Evolutionary conservation across 345 rosid genomes (phyloP), one percentile per base, ranked within the genome.

Genomic region (Capsella bursapastoris): DNA sequence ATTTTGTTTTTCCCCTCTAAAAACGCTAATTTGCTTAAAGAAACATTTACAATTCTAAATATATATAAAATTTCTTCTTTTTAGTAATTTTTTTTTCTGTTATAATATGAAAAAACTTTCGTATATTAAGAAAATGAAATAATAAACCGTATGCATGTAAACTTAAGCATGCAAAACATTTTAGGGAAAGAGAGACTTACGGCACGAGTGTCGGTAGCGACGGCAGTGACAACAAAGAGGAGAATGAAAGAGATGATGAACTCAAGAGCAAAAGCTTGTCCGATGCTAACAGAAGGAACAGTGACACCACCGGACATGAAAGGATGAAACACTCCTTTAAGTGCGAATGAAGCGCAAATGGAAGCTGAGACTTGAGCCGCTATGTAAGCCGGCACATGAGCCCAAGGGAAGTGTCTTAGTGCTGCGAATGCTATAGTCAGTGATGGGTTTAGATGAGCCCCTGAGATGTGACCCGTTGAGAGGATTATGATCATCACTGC

Each of bases 121-220:
- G 6, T 32, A 5, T 32, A 32, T 5, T 1, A 32, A 32, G 0
- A 32, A 32, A 6, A 32, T 5, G 6, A 32, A 6, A 6, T 32
- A 32, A 2, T 32, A 6, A 32, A 32, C 35, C 0, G 35, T 1
- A 35, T 34, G 35, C 37, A 38, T 58, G 29, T 29, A 58, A 15
- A 11, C 25, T 22, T 22, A 35, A 57, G 15, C 37, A 38, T 58
- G 29, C 45, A 58, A 15, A 11, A 16, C 16, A 14, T 16, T 35
- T 9, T 4, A 73, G 40, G n/a, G 72, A 57, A 61, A 62, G 67
- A 48, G 45, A 64, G 57, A 78, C 86, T 40, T 83, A 94, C 99
- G 56, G 99, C 99, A 0, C 99, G 93, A 64, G 97, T 95, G 69
- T 95, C 99, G 2, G 99, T 95, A 38, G 99, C 97, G 0, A 95